These are phyloP conservation scores for Coemansia sp. DNA, from an alignment of 192 early-diverging fungal species.

Conservation along the genomic window DNA sequence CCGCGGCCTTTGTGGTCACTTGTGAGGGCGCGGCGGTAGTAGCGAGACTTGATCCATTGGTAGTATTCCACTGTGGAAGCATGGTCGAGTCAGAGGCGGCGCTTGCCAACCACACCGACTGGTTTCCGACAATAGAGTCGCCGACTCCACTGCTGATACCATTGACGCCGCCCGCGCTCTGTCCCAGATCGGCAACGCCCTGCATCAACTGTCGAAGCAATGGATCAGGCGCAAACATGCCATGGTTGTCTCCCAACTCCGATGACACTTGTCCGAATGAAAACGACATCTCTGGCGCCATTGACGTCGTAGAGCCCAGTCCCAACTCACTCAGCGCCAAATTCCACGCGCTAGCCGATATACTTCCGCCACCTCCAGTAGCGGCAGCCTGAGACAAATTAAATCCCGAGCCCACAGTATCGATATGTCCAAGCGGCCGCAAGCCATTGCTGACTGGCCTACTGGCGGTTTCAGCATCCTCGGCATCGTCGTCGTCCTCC, in stretches of 20 bases:
- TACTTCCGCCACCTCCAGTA: background rate
- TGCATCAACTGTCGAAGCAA: slow-evolving; percentile 41
- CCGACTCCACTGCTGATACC: background rate
- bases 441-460: background rate
- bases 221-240: slow-evolving; percentile 27
- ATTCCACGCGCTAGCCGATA: slow-evolving; percentile 19
- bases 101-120: slow-evolving; percentile 17
- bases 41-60: background rate
- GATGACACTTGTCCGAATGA: background rate
- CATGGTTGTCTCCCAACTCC: background rate
- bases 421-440: background rate
- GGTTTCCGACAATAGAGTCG: background rate
- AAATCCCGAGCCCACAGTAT: background rate
- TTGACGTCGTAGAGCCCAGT: slow-evolving; percentile 7
- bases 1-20: background rate
- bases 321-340: slow-evolving; percentile 36
- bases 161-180: background rate
- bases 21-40: background rate
- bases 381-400: background rate
- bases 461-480: background rate
- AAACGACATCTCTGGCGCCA: slow-evolving; percentile 1
- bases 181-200: slow-evolving; percentile 20
- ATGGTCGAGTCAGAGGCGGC: slow-evolving; percentile 14
- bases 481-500: slow-evolving; percentile 32
- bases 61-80: slow-evolving; percentile 15